Conservation (phyloP, 257 asterid genomes). For the Nicotiana undulata region DNA sequence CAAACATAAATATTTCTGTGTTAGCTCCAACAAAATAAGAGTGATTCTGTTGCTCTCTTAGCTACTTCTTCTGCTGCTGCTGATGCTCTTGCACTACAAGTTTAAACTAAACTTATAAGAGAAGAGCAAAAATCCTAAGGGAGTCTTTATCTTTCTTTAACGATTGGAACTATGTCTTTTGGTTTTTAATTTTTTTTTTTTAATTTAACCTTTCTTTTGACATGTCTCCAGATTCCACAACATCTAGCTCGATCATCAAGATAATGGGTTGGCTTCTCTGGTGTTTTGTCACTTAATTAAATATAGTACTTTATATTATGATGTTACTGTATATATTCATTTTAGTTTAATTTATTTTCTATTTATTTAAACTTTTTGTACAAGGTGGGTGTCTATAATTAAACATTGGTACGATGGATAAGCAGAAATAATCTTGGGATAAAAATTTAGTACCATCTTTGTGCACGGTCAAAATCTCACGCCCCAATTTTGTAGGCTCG, state of each 20-base stretch:
- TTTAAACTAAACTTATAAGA: not conserved
- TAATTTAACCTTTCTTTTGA: conserved; percentile 13
- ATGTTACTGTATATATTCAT: not conserved
- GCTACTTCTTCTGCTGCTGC: not conserved
- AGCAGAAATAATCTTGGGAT: too few relatives aligned
- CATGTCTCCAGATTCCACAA: conserved; percentile 42
- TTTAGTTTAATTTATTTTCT: not conserved
- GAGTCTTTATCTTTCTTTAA: not conserved
- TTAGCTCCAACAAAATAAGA: not conserved
- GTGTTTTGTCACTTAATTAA: conserved; percentile 9
- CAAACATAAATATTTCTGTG: not conserved
- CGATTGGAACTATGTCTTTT: not conserved
- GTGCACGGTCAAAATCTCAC: too few relatives aligned
- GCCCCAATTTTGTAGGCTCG: too few relatives aligned
- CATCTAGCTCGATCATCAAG: conserved; percentile 44
- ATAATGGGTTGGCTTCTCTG: conserved; percentile 36
- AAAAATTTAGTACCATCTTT: too few relatives aligned
- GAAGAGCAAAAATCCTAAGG: not conserved
- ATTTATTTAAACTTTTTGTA: not conserved
- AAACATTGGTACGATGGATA: too few relatives aligned
- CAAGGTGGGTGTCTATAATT: not conserved
- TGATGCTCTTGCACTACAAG: not conserved
- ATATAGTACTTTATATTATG: not conserved
- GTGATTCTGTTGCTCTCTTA: not conserved
- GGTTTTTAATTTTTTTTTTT: not conserved